A percentile compares a stretch with the other conserved stretches of the same genome.
These are phyloP conservation scores for Phytopythium mirpurense DNA, from an alignment of 352 stramenopile genomes.

Conservation along the genomic window DNA sequence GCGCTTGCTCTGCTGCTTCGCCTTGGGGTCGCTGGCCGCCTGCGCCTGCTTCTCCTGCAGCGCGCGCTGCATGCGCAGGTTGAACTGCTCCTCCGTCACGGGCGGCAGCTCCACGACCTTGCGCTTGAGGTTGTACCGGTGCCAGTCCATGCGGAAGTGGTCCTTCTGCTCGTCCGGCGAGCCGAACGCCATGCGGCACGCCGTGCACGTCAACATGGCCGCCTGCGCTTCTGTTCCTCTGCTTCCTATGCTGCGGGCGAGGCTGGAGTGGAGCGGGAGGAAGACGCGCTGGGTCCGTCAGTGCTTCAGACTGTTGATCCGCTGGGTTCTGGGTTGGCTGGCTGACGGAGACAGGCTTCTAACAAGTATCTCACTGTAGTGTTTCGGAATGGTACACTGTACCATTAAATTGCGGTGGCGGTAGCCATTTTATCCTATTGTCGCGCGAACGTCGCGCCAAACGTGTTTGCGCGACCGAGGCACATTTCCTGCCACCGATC, in stretches of 20 bases:
- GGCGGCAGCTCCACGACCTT: constrained; percentile 93
- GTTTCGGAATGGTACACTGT: not conserved
- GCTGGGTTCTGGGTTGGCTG: constrained; percentile 3
- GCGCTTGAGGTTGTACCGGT: constrained; percentile 96
- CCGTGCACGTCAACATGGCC: constrained; percentile 78
- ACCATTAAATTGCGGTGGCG: not conserved
- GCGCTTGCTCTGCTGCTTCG: constrained; percentile 63
- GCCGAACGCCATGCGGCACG: constrained; percentile 67
- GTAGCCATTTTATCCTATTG: not conserved
- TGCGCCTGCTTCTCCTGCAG: constrained; percentile 51
- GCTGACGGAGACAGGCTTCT: not conserved
- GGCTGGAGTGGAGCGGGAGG: not conserved
- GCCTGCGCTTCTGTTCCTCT: not conserved
- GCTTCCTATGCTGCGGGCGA: not conserved
- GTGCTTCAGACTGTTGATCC: not conserved
- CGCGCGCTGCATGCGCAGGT: constrained; percentile 74
- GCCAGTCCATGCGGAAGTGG: constrained; percentile 96
- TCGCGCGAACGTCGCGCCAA: constrained; percentile 13
- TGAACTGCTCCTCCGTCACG: constrained; percentile 87
- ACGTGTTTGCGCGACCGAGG: constrained; percentile 15
- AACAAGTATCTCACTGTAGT: not conserved
- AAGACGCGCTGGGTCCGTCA: not conserved
- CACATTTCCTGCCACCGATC: not conserved
- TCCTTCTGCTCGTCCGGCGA: constrained; percentile 68
- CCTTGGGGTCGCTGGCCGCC: constrained; percentile 54